phyloP scores from a whole-genome alignment of 78 protist genomes.

The Dictyostelium brefeldianum region DNA sequence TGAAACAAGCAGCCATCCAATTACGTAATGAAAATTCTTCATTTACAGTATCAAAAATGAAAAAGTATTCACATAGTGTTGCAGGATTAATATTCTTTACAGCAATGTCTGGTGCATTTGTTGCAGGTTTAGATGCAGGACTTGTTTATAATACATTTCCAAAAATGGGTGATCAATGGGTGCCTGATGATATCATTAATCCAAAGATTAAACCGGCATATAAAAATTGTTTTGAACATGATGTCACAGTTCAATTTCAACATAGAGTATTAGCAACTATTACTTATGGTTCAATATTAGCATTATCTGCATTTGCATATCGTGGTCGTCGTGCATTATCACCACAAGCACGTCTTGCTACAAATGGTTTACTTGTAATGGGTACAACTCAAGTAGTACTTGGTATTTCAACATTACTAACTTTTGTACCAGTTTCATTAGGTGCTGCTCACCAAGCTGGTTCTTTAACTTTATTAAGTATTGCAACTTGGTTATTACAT shows the following conservation, averaged over 20 bases:
- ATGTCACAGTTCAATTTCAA: slow-evolving; percentile 90
- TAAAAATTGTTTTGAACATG: slow-evolving; percentile 89
- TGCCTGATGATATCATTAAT: slow-evolving; percentile 82
- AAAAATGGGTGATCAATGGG: slow-evolving; percentile 89
- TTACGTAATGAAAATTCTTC: background rate
- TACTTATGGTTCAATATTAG: slow-evolving; percentile 27
- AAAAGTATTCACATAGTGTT: background rate
- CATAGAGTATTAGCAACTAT: slow-evolving; percentile 86
- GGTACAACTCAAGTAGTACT: slow-evolving; percentile 88
- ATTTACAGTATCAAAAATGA: background rate
- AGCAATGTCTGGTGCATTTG: slow-evolving; percentile 94
- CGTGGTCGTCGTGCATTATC: slow-evolving; percentile 64
- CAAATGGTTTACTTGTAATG: slow-evolving; percentile 69
- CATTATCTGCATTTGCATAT: slow-evolving; percentile 22
- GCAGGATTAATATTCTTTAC: slow-evolving; percentile 74
- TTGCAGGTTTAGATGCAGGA: slow-evolving; percentile 98
- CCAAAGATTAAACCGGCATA: slow-evolving; percentile 69
- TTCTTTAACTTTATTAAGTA: slow-evolving; percentile 86
- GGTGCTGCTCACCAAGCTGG: slow-evolving; percentile 96
- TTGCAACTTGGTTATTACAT: slow-evolving; percentile 64
- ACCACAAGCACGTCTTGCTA: slow-evolving; percentile 66
- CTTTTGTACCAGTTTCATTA: slow-evolving; percentile 91
- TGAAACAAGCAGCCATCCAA: background rate
- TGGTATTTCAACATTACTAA: slow-evolving; percentile 93
- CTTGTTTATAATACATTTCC: slow-evolving; percentile 93